Evolutionary conservation across 2,329 filamentous ascomycete genomes (phyloP), one percentile per base, ranked within the genome.

Genomic region (Stemphylium beticola): DNA sequence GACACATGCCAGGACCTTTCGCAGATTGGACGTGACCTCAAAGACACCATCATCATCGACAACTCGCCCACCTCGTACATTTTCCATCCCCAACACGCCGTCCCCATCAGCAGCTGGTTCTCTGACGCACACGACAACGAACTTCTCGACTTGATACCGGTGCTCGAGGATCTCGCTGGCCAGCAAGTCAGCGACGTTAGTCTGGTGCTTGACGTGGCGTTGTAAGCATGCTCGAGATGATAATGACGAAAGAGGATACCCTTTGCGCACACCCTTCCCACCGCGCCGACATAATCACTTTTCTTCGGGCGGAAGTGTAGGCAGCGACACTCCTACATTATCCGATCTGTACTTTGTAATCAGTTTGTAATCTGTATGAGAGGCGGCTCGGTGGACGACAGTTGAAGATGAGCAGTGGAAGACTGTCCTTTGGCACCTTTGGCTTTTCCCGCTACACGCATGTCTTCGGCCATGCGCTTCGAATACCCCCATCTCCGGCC

Each of bases 21-120:
- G 41, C 95, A 98, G 82, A 89, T 99, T 54, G 95, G 95, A 46
- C 89, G 95, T 63, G 93, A 98, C 75, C 85, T 99, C 52, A 91
- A 92, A 76, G 93, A 99, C 74, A 99, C 93, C 17, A 99, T 99
- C 74, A 99, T 99, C 76, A 99, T 99, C 72, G 95, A 99, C 81
- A 99, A 99, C 79, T 98, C 95, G 41, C 95, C 95, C 2, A 99
- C 95, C 4, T 98, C 93, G 11, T 99, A 99, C 81, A 98, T 99
- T 70, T 99, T 99, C 84, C 95, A 99, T 75, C 95, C 95, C 20
- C 93, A 99, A 80, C 95, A 99, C 76, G 95, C 95, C 57, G 93
- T 99, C 44, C 95, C 95, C 22, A 99, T 99, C 80, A 97, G 93
- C 85, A 98, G 93, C 83, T 99, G 95, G 95, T 99, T 99, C 81